Evolutionary conservation across 805 yeast species (phyloP), one percentile per base, ranked within the genome.

Genomic region (Cyberlindnera amylophila): DNA sequence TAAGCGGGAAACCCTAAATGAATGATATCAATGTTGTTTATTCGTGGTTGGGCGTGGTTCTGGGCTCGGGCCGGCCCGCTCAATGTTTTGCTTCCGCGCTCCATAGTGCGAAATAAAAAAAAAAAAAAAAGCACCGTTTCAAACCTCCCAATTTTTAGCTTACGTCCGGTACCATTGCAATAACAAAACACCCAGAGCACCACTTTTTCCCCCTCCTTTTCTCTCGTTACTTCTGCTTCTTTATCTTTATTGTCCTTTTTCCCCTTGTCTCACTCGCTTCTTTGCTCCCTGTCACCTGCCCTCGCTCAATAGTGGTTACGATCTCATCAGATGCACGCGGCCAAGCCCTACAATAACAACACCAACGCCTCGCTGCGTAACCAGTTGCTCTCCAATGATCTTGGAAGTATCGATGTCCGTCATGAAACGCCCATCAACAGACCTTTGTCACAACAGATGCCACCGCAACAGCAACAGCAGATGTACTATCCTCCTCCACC

Each of bases 341-440:
- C 52, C 7, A 42, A 41, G 36, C 38, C 44, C 6, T 33, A 45
- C 41, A 18, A 45, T 4, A 33, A 42, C 29, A 21, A 45, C 5
- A 33, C 37, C 32, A 21, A 33, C 19, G 24, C 49, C 2, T 19
- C 52, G 4, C 41, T 64, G 43, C 50, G 72, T 45, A 66, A 59
- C 41, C 67, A 66, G 46, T 56, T 69, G 14, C 47, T 73, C 23
- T 65, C 61, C 26, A 57, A 50, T 36, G 69, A 68, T 19, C 54
- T 67, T 10, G 79, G 76, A 0, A 61, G 54, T 45, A 72, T 75
- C 24, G 78, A 74, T 45, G 60, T 75, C 12, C 47, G 67, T 13
- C 50, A 69, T 13, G 79, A 75, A 48, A 56, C 56, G 0, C 74
- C 74, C 4, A 42, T 64, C 7, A 53, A 51, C 35, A 23, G 32